Base-by-base conservation (phyloP, 2,329 filamentous ascomycete species). In the Colletotrichum shisoi region DNA sequence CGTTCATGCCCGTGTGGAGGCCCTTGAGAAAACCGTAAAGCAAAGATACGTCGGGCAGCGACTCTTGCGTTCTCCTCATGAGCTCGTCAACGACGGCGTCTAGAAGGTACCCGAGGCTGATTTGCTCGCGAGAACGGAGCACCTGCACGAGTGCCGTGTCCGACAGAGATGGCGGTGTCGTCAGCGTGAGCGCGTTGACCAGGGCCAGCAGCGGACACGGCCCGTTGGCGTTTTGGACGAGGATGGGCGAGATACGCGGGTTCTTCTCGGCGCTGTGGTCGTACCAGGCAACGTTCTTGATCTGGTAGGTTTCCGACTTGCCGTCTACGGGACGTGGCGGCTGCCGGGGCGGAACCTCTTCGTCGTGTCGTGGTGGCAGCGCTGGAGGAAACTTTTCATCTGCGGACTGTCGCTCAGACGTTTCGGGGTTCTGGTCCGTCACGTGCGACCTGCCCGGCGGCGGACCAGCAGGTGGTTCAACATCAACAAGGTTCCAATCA, bases 1-100 rank as follows among this genome's bases (percentile, higher is more conserved):
- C 94, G 73, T 98, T 99, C 92, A 99, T 97, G 44, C 95, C 95
- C 0, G 94, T 98, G 72, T 97, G 93, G 2, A 99, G 81, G 51
- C 92, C 91, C 63, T 95, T 87, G 2, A 99, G 82, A 74, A 99
- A 99, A 7, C 85, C 84, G 76, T 97, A 96, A 1, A 99, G 83
- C 67, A 97, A 94, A 42, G 89, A 86, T 11, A 98, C 90, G 75
- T 98, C 95, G 0, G 94, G 94, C 27, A 98, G 79, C 17, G 87
- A 81, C 2, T 81, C 78, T 54, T 87, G 86, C 0, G 87, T 89
- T 58, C 91, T 83, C 59, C 91, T 80, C 9, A 96, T 94, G 24
- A 99, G 85, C 77, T 98, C 94, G 64, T 98, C 94, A 74, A 98
- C 93, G 0, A 99, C 88, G 3, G 92, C 93, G 73, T 97, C 91